A percentile compares a stretch with the other conserved stretches of the same genome.
Conservation (phyloP, 441 rosid genomes). For the Bocquillonia castaneifolia region DNA sequence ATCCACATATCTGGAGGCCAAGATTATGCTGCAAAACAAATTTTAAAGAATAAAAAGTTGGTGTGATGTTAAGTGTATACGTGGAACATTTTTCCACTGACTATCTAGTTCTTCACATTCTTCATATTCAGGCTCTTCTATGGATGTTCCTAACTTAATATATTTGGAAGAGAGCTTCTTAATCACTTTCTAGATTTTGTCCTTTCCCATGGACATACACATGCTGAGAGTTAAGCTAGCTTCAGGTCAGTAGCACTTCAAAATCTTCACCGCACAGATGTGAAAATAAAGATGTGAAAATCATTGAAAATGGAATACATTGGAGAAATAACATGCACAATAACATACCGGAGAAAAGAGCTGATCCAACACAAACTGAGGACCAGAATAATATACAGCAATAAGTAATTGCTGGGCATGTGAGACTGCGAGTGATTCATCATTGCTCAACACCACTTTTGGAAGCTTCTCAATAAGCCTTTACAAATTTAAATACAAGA, state of each 20-base stretch:
- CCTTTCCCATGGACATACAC: background rate
- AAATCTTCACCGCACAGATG: background rate
- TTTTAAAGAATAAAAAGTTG: no score
- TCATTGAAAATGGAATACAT: background rate
- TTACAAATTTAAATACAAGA: constrained; percentile 14
- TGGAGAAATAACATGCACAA: constrained; percentile 2
- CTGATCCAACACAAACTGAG: constrained; percentile 57
- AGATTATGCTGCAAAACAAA: no score
- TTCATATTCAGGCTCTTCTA: constrained; percentile 1
- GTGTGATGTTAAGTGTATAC: no score
- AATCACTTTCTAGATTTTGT: background rate
- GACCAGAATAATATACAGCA: constrained; percentile 75
- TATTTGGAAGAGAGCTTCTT: background rate
- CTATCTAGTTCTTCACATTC: background rate
- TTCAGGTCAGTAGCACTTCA: background rate
- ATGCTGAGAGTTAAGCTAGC: background rate
- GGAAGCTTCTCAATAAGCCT: constrained; percentile 93
- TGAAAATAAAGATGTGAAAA: background rate
- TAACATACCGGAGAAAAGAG: constrained; percentile 82
- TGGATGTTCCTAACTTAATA: background rate
- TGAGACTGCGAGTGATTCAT: constrained; percentile 64
- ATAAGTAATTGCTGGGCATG: constrained; percentile 76
- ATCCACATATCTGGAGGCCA: background rate
- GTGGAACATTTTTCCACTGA: background rate
- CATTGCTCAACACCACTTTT: constrained; percentile 66